Conservation (phyloP, 306 rosid species). For the Medicago ruthenica region DNA sequence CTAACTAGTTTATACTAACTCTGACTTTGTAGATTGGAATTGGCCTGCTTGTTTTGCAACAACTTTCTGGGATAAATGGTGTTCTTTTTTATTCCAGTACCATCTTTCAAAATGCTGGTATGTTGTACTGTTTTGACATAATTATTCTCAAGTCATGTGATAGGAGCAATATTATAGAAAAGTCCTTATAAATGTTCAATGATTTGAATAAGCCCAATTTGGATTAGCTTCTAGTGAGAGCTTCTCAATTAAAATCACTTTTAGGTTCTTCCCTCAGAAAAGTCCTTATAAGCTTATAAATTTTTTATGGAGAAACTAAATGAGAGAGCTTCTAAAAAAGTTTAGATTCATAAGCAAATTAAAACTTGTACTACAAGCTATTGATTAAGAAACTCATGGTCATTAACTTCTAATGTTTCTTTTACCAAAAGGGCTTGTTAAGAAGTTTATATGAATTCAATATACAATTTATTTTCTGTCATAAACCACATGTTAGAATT, state of each 20-base stretch:
- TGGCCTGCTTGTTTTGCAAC: conserved; percentile 92
- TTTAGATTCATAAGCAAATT: not conserved
- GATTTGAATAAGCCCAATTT: conserved; percentile 15
- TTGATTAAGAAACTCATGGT: not conserved
- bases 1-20: conserved; percentile 44
- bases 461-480: too few species aligned
- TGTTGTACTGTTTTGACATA: not conserved
- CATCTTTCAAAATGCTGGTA: conserved; percentile 75
- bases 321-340: not conserved
- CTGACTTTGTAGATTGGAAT: conserved; percentile 75
- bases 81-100: conserved; percentile 87
- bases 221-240: not conserved
- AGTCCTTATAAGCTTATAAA: not conserved
- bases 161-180: too few species aligned
- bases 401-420: not conserved
- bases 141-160: too few species aligned
- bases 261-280: too few species aligned
- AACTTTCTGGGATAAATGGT: conserved; percentile 87
- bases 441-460: not conserved
- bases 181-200: too few species aligned
- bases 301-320: not conserved
- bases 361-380: not conserved
- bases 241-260: too few species aligned
- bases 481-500: too few species aligned
- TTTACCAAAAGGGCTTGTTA: not conserved